Percentiles rank a stretch among this genome's conserved stretches.
Evolutionary conservation across 768 basidiomycete genomes (phyloP).

Genomic region (Harrya chromipes): DNA sequence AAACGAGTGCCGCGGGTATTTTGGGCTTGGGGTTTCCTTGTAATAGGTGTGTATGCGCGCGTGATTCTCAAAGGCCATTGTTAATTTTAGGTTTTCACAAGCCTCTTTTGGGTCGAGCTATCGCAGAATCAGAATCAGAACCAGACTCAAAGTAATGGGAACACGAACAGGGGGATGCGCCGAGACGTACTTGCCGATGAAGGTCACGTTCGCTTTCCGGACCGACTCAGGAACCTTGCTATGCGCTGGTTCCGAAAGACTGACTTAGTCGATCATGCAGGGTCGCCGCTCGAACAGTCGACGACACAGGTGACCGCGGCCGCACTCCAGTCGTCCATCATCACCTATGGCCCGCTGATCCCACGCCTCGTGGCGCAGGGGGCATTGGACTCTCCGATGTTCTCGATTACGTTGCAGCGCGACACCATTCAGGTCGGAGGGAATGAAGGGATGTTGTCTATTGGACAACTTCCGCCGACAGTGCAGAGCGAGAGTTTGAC

Average conservation of each 20-base stretch:
- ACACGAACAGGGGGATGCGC: not conserved
- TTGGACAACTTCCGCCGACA: conserved; percentile 60
- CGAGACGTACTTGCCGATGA: conserved; percentile 2
- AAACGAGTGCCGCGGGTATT: conserved; percentile 60
- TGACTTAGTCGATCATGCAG: not conserved
- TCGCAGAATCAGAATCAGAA: conserved; percentile 23
- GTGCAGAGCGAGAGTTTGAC: conserved; percentile 50
- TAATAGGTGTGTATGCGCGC: conserved; percentile 49
- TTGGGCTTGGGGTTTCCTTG: conserved; percentile 74
- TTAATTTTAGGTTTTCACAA: conserved; percentile 14
- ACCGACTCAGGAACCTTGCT: conserved; percentile 11
- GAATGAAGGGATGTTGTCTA: conserved; percentile 59
- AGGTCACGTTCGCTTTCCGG: conserved; percentile 1
- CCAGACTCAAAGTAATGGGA: not conserved
- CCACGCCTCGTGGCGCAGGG: conserved; percentile 42
- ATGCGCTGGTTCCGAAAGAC: conserved; percentile 20
- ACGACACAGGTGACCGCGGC: conserved; percentile 13
- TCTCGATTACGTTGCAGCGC: conserved; percentile 63
- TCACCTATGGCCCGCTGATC: conserved; percentile 43
- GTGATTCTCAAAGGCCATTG: too few species aligned
- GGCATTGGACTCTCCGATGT: conserved; percentile 43
- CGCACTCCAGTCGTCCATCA: conserved; percentile 41
- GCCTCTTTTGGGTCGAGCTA: conserved; percentile 45
- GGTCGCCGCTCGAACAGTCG: conserved; percentile 3
- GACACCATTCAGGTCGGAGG: conserved; percentile 67